Conservation (phyloP, 768 basidiomycete genomes). For the Lyophyllum semitale region DNA sequence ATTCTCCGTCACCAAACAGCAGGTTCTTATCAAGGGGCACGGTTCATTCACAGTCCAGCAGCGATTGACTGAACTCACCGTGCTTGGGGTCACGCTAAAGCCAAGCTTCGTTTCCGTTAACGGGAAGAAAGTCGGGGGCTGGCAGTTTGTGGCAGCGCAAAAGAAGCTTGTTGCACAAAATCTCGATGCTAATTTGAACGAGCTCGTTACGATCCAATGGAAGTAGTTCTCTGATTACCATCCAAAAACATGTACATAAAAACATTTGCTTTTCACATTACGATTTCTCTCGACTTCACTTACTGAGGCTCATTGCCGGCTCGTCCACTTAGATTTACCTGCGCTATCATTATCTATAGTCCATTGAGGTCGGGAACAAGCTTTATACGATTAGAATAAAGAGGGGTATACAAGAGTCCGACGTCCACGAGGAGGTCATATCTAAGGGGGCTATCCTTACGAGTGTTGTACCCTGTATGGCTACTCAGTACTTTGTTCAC, state of each 20-base stretch:
- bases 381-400: background rate
- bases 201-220: constrained; percentile 25
- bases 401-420: background rate
- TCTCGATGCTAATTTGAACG: constrained; percentile 46
- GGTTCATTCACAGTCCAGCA: constrained; percentile 49
- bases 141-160: constrained; percentile 40
- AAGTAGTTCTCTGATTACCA: constrained; percentile 8
- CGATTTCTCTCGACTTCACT: no score
- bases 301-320: no score
- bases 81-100: constrained; percentile 53
- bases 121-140: constrained; percentile 32
- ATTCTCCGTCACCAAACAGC: constrained; percentile 37
- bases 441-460: background rate
- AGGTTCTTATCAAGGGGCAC: constrained; percentile 36
- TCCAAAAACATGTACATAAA: no score
- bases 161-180: constrained; percentile 42
- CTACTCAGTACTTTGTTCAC: background rate
- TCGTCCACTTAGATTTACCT: no score
- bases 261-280: no score
- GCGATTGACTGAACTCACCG: constrained; percentile 50
- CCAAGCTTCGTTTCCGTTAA: constrained; percentile 43
- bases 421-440: background rate
- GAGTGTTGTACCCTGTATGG: constrained; percentile 20
- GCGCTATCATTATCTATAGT: no score
- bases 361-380: no score